Evolutionary conservation across 371 early-diverging fungal genomes (phyloP).

Genomic region (Batrachochytrium dendrobatidis): DNA sequence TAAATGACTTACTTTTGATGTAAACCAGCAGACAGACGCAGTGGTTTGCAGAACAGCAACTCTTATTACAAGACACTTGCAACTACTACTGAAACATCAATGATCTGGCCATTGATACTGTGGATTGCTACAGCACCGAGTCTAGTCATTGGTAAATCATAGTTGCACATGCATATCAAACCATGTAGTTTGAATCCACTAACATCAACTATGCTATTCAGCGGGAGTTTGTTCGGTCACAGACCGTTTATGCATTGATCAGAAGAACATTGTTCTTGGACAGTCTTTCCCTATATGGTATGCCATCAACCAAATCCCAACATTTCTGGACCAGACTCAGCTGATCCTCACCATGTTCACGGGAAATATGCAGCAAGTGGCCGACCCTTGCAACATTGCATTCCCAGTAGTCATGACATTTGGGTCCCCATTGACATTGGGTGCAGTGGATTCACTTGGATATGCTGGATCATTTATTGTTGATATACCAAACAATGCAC

Average conservation of each 20-base stretch:
- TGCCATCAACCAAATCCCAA: not conserved
- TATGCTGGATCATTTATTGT: not conserved
- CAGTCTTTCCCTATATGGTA: not conserved
- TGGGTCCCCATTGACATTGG: not conserved
- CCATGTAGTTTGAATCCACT: no score
- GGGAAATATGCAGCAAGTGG: no score
- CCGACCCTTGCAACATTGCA: not conserved
- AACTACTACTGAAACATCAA: no score
- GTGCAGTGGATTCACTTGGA: not conserved
- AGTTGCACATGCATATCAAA: no score
- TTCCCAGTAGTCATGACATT: not conserved
- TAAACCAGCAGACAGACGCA: no score
- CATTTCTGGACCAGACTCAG: not conserved
- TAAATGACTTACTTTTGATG: no score
- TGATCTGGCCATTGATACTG: no score
- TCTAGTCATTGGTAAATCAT: no score
- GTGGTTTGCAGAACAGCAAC: no score
- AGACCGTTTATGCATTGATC: constrained; percentile 3
- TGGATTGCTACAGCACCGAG: no score
- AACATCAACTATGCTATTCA: no score
- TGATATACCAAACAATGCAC: not conserved
- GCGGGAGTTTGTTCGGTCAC: not conserved
- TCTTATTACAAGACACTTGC: no score
- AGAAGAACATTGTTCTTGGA: not conserved
- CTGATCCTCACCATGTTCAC: not conserved